Base-by-base conservation (phyloP, 2,329 filamentous ascomycete species). In the Aspergillus niger region DNA sequence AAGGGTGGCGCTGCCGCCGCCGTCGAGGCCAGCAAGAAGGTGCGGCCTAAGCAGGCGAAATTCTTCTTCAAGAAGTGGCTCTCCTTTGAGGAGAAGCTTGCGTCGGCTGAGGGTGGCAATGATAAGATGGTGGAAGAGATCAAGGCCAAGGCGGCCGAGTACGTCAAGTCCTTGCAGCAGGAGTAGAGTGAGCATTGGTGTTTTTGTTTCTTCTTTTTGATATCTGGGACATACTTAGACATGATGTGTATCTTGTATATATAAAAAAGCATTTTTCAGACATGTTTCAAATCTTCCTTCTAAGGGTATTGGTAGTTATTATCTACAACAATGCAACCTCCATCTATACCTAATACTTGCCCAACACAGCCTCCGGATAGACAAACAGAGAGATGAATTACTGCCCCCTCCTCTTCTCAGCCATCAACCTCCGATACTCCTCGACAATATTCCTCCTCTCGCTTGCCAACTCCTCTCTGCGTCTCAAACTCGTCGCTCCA, bases 41-140 rank as follows among this genome's bases (percentile, higher is more conserved):
- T 97, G 67, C 97, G 96, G 82, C 86, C 90, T 43, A 88, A 91
- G 74, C 86, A 92, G 73, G 92, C 92, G 15, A 89, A 89, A 79
- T 89, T 88, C 72, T 91, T 96, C 82, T 99, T 98, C 79, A 91
- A 91, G 80, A 86, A 91, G 68, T 99, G 95, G 95, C 85, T 90
- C 59, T 86, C 90, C 67, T 98, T 92, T 86, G 95, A 99, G 81
- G 87, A 89, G 78, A 85, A 84, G 74, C 79, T 76, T 24, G 73
- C 69, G 20, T 67, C 68, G 32, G 67, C 66, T 15, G 74, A 75
- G 50, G 70, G 86, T 60, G 91, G 91, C 2, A 86, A 89, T 71
- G 80, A 83, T 64, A 91, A 91, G 81, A 85, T 83, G 67, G 82
- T 86, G 52, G 89, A 91, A 72, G 85, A 83, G 67, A 91, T 92